Evolutionary conservation across 1,284 basidiomycete species (phyloP).

Genomic region (Sphaerobolus stellatus): DNA sequence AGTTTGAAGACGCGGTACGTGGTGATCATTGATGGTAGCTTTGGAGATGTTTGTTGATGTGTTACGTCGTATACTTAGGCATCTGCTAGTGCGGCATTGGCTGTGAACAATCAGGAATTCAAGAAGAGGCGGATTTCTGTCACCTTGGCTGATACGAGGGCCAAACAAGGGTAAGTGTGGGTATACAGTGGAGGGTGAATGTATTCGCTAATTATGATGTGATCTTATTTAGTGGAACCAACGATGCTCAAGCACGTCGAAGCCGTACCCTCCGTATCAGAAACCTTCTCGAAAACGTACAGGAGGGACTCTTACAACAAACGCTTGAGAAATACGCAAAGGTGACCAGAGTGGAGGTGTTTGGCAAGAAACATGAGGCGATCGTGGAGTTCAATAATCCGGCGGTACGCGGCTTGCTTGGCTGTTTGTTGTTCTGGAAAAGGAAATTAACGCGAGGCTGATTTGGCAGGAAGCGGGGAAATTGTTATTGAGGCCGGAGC

Average conservation of each 20-base stretch:
- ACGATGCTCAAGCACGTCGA: slow-evolving; percentile 26
- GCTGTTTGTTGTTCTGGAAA: background rate
- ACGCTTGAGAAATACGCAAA: slow-evolving; percentile 72
- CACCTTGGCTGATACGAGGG: slow-evolving; percentile 76
- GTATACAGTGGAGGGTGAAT: slow-evolving; percentile 17
- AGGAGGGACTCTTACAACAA: slow-evolving; percentile 90
- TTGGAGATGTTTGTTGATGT: slow-evolving; percentile 6
- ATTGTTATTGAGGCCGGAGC: slow-evolving; percentile 65
- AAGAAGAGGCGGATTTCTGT: slow-evolving; percentile 85
- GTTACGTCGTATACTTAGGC: slow-evolving; percentile 44
- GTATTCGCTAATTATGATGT: background rate
- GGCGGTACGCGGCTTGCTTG: slow-evolving; percentile 52
- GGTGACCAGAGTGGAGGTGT: slow-evolving; percentile 77
- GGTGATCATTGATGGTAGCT: background rate
- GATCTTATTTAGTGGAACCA: background rate
- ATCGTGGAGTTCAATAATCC: slow-evolving; percentile 72
- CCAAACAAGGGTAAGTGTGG: slow-evolving; percentile 48
- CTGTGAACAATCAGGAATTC: slow-evolving; percentile 81
- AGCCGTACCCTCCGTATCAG: slow-evolving; percentile 72
- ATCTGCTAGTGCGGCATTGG: slow-evolving; percentile 69
- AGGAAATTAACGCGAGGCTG: slow-evolving; percentile 1
- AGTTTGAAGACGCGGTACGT: slow-evolving; percentile 80
- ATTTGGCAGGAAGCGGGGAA: slow-evolving; percentile 71
- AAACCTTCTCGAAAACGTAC: slow-evolving; percentile 69
- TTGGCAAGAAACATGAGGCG: slow-evolving; percentile 65